A percentile compares a stretch with the other conserved stretches of the same genome.
Conservation (phyloP, 257 asterid genomes). For the Sherardia arvensis region DNA sequence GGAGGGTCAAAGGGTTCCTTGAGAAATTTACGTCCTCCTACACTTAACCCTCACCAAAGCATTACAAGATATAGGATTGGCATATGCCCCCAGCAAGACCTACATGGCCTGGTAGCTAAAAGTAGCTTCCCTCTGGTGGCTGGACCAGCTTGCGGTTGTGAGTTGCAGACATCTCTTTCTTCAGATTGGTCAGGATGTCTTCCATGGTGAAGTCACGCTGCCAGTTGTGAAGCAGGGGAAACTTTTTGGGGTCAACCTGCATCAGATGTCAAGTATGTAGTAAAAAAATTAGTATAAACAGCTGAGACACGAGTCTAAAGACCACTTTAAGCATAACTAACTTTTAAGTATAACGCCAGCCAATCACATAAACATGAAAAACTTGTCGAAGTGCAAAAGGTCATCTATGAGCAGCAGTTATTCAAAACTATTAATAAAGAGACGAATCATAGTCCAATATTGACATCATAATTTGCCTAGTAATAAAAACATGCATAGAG, state of each 20-base stretch:
- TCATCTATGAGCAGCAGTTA: too few species aligned
- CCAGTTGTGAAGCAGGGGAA: constrained; percentile 60
- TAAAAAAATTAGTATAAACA: not conserved
- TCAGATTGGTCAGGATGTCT: constrained; percentile 50
- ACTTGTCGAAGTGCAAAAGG: too few species aligned
- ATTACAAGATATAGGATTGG: constrained; percentile 13
- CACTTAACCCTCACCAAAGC: constrained; percentile 8
- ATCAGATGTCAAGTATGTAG: constrained; percentile 5
- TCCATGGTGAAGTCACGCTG: constrained; percentile 78
- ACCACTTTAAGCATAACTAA: not conserved
- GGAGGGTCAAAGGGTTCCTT: constrained; percentile 11
- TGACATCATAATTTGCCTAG: not conserved
- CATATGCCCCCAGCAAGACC: constrained; percentile 14
- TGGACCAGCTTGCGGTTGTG: constrained; percentile 63
- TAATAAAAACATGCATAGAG: too few species aligned
- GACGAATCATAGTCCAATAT: not conserved
- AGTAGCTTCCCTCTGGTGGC: constrained; percentile 87
- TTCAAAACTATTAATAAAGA: too few species aligned
- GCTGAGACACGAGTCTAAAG: too few species aligned
- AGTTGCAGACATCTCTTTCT: constrained; percentile 60
- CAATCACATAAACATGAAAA: too few species aligned
- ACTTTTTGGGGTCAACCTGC: constrained; percentile 75
- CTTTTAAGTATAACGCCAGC: too few species aligned
- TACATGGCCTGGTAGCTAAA: constrained; percentile 31
- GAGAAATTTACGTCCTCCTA: constrained; percentile 15